Percentiles rank a stretch among this genome's conserved stretches.
These are phyloP conservation scores for Sphagnum tenellum DNA, from an alignment of 225 moss, liverwort and hornwort species.

Conservation along the genomic window DNA sequence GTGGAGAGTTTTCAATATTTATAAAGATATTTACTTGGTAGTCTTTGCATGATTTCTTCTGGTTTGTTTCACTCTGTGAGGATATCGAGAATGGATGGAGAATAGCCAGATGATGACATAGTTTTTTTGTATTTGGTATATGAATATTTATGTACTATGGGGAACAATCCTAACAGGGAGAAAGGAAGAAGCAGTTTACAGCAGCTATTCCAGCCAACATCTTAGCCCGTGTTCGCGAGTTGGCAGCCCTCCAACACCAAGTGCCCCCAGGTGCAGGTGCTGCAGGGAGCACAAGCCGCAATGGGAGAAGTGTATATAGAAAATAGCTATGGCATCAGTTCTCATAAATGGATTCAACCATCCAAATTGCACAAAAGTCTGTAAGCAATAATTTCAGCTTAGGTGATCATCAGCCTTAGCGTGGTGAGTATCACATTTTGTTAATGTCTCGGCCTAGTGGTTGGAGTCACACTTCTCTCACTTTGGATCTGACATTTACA, in stretches of 20 bases:
- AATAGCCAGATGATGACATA: not conserved
- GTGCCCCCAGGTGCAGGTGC: conserved; percentile 44
- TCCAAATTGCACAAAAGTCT: too few relatives aligned
- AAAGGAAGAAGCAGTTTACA: conserved; percentile 95
- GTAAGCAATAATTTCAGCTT: too few relatives aligned
- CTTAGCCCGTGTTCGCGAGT: conserved; percentile 80
- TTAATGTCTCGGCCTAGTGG: too few relatives aligned
- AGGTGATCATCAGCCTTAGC: too few relatives aligned
- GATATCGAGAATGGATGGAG: not conserved
- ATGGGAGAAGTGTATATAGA: conserved; percentile 86
- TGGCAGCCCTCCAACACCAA: conserved; percentile 87
- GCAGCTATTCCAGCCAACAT: conserved; percentile 88
- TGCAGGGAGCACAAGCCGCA: conserved; percentile 75
- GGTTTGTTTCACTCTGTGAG: too few relatives aligned
- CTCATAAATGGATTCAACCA: too few relatives aligned
- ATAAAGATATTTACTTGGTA: not conserved
- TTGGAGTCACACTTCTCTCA: too few relatives aligned
- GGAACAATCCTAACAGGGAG: conserved; percentile 40
- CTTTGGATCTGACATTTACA: too few relatives aligned
- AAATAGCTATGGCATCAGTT: conserved; percentile 23
- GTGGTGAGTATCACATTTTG: too few relatives aligned
- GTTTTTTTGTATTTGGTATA: not conserved
- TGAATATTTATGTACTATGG: not conserved
- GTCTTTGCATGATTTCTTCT: not conserved
- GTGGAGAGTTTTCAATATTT: too few relatives aligned